Base-by-base conservation (phyloP, 2,329 filamentous ascomycete genomes). In the Cladosporium halotolerans region DNA sequence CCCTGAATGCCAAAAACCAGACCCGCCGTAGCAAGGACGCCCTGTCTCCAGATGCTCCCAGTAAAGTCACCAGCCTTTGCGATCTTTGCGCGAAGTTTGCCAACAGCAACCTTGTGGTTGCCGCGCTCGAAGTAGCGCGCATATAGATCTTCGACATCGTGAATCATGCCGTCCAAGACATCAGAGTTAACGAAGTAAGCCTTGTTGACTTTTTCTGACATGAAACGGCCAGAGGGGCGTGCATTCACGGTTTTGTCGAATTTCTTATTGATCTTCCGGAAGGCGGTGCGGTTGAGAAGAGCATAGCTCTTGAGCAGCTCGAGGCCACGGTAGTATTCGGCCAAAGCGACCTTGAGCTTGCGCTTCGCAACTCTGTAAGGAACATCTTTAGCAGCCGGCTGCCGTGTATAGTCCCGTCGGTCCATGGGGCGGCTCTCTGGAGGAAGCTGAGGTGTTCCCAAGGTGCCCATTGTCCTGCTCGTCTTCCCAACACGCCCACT, bases 201-300 rank as follows among this genome's bases (percentile, higher is more conserved):
- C 58, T 86, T 85, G 73, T 89, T 92, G 62, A 99, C 90, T 66
- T 92, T 92, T 62, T 96, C 91, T 32, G 85, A 85, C 81, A 96
- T 88, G 69, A 92, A 97, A 28, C 86, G 81, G 65, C 87, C 80
- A 0, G 85, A 80, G 0, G 89, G 89, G 9, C 86, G 81, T 39
- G 89, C 85, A 62, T 90, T 82, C 53, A 90, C 83, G 2, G 86
- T 83, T 73, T 97, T 99, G 76, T 97, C 91, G 68, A 95, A 97
- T 71, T 99, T 99, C 70, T 99, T 99, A 72, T 95, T 96, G 66
- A 99, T 89, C 70, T 99, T 99, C 32, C 91, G 85, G 66, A 97
- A 97, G 0, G 90, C 93, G 0, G 89, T 96, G 45, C 89, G 82
- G 68, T 99, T 99, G 11, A 96, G 77, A 18, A 95, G 74, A 1